Evolutionary conservation across 257 asterid species (phyloP), one percentile per base, ranked within the genome.

Genomic region (Knoxia roxburghii): DNA sequence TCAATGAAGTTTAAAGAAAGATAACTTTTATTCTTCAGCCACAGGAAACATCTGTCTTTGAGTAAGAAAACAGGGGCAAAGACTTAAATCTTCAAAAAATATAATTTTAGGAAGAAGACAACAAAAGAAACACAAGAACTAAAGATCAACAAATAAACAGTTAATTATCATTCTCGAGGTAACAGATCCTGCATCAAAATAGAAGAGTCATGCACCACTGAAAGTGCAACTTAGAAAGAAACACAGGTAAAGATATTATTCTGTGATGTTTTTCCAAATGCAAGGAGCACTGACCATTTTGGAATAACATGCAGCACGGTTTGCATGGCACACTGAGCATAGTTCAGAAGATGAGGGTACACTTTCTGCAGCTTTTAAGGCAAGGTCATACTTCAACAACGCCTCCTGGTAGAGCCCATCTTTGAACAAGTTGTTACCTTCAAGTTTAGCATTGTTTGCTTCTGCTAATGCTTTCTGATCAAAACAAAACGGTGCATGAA

Each of bases 281-380:
- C 35, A 37, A 23, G 61, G 64, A 39, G 18, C 64, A 66, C 79
- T 64, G 85, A 93, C 99, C 94, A 87, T 72, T 71, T 86, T 90
- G 67, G 85, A 88, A 86, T 82, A 86, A 81, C 99, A 93, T 51
- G 96, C 96, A 49, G 91, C 99, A 9, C 94, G 80, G 76, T 93
- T 93, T 23, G 97, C 91, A 76, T 81, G 75, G 80, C 94, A 90
- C 15, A 88, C 80, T 0, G 99, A 86, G 30, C 91, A 86, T 51
- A 93, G 63, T 72, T 93, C 96, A 73, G 64, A 75, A 32, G 94
- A 79, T n/a, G 84, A 72, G 29, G 90, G 80, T 55, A 77, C 79
- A 77, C 81, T 87, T 17, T 88, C 79, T 20, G 78, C 89, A 76
- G 74, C 66, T 71, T 90, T 90, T 73, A 93, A 71, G 18, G 99